phyloP scores from a whole-genome alignment of 345 rosid genomes.

The Citrus australasica region DNA sequence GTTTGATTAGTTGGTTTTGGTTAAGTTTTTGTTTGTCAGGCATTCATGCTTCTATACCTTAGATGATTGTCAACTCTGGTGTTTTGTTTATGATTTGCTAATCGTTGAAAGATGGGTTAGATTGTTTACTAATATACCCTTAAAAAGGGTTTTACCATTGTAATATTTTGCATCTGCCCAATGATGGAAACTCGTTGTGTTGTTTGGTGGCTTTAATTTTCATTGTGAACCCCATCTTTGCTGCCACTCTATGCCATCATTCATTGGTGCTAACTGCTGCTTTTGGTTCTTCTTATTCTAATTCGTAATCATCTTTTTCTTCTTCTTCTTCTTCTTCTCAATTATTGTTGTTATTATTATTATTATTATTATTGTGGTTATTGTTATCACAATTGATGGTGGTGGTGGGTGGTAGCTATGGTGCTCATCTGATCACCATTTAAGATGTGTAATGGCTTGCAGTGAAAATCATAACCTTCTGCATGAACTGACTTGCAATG shows the following conservation, averaged over 20 bases:
- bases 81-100: too few relatives aligned
- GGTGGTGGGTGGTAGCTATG: neutral
- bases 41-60: too few relatives aligned
- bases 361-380: neutral
- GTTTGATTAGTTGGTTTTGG: neutral
- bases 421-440: neutral
- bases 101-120: neutral
- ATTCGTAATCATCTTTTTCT: neutral
- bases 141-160: neutral
- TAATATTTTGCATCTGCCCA: neutral
- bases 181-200: slow-evolving; percentile 6
- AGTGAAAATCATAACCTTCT: slow-evolving; percentile 9
- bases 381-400: neutral
- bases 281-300: neutral
- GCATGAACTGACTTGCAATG: neutral
- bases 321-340: neutral
- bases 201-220: neutral
- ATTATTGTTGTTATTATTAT: neutral
- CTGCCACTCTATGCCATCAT: neutral
- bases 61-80: neutral
- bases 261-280: neutral
- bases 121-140: neutral
- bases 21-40: too few relatives aligned
- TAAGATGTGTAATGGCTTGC: slow-evolving; percentile 14
- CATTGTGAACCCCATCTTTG: slow-evolving; percentile 13